Percentiles rank a stretch among this genome's conserved stretches.
Conservation (phyloP, 1,139 yeast genomes). For the Meyerozyma smithsonii region DNA sequence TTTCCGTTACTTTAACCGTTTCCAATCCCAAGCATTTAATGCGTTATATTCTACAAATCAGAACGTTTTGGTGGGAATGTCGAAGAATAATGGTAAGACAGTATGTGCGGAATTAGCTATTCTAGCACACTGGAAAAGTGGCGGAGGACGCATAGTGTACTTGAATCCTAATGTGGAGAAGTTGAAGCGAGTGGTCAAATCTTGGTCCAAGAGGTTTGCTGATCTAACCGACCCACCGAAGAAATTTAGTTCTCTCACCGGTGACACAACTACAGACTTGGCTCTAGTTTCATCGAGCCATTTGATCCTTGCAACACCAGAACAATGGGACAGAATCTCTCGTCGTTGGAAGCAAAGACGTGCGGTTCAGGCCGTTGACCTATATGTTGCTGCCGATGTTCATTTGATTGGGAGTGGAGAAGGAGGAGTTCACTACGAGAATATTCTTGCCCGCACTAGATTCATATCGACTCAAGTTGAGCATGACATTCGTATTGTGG, state of each 20-base stretch:
- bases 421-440: constrained; percentile 64
- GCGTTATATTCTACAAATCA: constrained; percentile 55
- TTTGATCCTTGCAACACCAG: constrained; percentile 73
- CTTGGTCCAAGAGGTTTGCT: constrained; percentile 51
- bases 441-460: constrained; percentile 62
- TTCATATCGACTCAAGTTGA: constrained; percentile 64
- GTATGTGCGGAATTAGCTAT: constrained; percentile 70
- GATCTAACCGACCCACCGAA: constrained; percentile 37
- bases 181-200: constrained; percentile 39
- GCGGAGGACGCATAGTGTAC: constrained; percentile 61
- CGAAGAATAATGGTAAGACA: constrained; percentile 77
- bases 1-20: constrained; percentile 54
- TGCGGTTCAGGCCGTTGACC: constrained; percentile 61
- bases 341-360: constrained; percentile 80
- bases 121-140: constrained; percentile 63
- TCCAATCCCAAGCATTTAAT: constrained; percentile 70
- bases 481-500: constrained; percentile 54
- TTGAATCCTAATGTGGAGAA: constrained; percentile 56
- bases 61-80: constrained; percentile 60
- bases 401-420: constrained; percentile 60
- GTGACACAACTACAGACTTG: constrained; percentile 55
- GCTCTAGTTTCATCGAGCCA: constrained; percentile 54
- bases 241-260: constrained; percentile 52
- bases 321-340: constrained; percentile 65
- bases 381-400: constrained; percentile 72